Percentiles rank a stretch among this genome's conserved stretches.
phyloP scores from a whole-genome alignment of 108 stramenopile species.

The Aurantiochytrium sp. region DNA sequence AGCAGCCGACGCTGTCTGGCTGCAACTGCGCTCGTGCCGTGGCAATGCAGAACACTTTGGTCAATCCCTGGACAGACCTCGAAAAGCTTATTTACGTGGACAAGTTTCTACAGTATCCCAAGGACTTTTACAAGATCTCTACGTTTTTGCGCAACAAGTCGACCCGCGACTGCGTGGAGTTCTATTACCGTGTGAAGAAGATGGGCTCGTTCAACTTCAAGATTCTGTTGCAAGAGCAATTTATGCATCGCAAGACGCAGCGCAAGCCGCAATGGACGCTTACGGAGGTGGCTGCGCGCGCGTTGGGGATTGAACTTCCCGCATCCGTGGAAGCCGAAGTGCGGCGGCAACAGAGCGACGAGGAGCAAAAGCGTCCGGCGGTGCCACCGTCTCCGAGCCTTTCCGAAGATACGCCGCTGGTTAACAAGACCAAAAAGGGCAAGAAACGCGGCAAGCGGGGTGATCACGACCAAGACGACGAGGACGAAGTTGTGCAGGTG shows the following conservation, averaged over 20 bases:
- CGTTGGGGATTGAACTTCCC: not conserved
- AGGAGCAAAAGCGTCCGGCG: not conserved
- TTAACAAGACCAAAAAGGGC: not conserved
- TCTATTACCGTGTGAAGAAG: slow-evolving; percentile 90
- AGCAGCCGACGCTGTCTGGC: not conserved
- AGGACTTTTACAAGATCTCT: slow-evolving; percentile 87
- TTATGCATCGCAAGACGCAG: not conserved
- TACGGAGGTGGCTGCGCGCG: not conserved
- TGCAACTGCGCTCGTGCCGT: slow-evolving; percentile 1
- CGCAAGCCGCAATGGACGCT: slow-evolving; percentile 1
- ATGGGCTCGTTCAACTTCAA: slow-evolving; percentile 62
- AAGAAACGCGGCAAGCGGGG: not conserved
- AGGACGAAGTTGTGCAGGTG: not conserved
- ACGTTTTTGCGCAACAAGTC: slow-evolving; percentile 76
- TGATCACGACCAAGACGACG: not conserved
- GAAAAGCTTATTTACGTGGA: slow-evolving; percentile 96
- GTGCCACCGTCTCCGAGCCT: not conserved
- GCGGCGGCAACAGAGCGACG: not conserved
- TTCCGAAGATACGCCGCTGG: not conserved
- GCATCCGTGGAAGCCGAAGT: not conserved
- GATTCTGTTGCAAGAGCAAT: not conserved
- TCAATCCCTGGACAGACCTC: slow-evolving; percentile 79
- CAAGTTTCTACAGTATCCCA: slow-evolving; percentile 88
- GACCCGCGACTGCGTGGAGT: slow-evolving; percentile 74
- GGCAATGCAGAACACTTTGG: not conserved